phyloP scores from a whole-genome alignment of 805 yeast genomes.

The Gaillardinia entomophila region DNA sequence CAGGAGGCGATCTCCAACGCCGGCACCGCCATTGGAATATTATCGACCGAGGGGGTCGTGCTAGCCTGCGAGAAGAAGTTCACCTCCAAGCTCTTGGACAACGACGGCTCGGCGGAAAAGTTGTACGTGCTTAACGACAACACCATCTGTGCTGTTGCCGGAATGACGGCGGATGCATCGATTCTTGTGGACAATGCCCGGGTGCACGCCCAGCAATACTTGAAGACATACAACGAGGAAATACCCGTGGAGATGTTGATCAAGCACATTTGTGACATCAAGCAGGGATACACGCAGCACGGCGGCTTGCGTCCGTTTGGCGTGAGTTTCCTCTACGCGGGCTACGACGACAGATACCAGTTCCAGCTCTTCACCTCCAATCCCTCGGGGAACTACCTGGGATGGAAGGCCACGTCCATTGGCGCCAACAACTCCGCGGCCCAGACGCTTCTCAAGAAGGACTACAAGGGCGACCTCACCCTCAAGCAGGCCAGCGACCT shows the following conservation, averaged over 20 bases:
- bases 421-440: constrained; percentile 97
- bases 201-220: constrained; percentile 73
- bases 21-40: constrained; percentile 75
- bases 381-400: constrained; percentile 96
- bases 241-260: constrained; percentile 92
- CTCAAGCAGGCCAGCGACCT: constrained; percentile 75
- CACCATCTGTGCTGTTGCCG: constrained; percentile 71
- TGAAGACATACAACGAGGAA: constrained; percentile 83
- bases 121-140: constrained; percentile 74
- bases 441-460: constrained; percentile 92
- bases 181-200: constrained; percentile 87
- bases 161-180: constrained; percentile 95
- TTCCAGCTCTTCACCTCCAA: constrained; percentile 92
- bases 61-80: constrained; percentile 96
- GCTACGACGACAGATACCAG: constrained; percentile 83
- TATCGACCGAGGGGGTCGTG: constrained; percentile 82
- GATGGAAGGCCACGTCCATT: constrained; percentile 97
- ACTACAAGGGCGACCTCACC: constrained; percentile 75
- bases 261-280: constrained; percentile 82
- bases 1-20: constrained; percentile 84
- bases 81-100: constrained; percentile 86
- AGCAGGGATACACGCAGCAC: constrained; percentile 97
- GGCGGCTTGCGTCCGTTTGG: constrained; percentile 99
- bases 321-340: constrained; percentile 93
- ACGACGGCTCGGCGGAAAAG: constrained; percentile 90